Conservation (phyloP, 2,329 filamentous ascomycete genomes). For the Pseudocercospora pini-densiflorae region DNA sequence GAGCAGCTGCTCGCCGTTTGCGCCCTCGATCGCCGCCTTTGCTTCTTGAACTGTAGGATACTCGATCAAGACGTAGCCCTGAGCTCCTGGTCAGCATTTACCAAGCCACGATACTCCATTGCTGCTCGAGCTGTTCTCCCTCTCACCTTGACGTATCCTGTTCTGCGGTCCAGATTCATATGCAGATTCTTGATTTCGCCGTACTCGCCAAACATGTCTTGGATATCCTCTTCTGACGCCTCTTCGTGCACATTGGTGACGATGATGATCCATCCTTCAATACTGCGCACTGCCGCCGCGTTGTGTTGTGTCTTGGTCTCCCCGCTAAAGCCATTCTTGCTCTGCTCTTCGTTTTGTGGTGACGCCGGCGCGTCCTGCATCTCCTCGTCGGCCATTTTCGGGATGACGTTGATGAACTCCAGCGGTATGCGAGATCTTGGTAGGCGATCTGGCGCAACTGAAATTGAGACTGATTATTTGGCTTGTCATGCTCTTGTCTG, state of each 20-base stretch:
- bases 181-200: slow-evolving; percentile 89
- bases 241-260: slow-evolving; percentile 89
- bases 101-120: slow-evolving; percentile 11
- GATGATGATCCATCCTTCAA: slow-evolving; percentile 88
- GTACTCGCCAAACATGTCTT: slow-evolving; percentile 81
- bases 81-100: background rate
- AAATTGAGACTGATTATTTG: background rate
- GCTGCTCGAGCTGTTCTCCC: slow-evolving; percentile 3
- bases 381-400: slow-evolving; percentile 46
- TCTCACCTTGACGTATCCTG: slow-evolving; percentile 80
- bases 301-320: slow-evolving; percentile 74
- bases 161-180: slow-evolving; percentile 79
- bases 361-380: slow-evolving; percentile 63
- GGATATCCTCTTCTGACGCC: slow-evolving; percentile 80
- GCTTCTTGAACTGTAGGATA: slow-evolving; percentile 80
- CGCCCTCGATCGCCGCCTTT: slow-evolving; percentile 78
- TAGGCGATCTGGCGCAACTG: background rate
- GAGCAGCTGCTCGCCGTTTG: slow-evolving; percentile 76
- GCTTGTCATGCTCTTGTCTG: background rate
- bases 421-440: background rate
- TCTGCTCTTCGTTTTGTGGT: slow-evolving; percentile 30
- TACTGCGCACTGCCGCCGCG: slow-evolving; percentile 81
- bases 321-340: slow-evolving; percentile 36
- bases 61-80: slow-evolving; percentile 87
- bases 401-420: background rate